These are phyloP conservation scores for Nakazawaea wyomingensis DNA, from an alignment of 805 yeast genomes.

Conservation along the genomic window DNA sequence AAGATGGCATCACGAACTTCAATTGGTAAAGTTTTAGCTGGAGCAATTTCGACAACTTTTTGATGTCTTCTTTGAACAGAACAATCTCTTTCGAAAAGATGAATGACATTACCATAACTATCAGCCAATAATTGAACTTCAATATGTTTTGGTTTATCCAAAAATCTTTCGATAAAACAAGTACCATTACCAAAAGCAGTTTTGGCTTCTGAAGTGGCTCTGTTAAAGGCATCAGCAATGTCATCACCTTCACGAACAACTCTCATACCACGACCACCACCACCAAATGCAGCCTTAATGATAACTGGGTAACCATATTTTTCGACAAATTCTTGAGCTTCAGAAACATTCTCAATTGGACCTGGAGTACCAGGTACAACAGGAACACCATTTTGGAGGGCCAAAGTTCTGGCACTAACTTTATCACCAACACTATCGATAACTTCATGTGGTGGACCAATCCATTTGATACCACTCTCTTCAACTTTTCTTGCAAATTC, in stretches of 20 bases:
- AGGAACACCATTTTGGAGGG: conserved; percentile 78
- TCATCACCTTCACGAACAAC: conserved; percentile 96
- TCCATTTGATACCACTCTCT: conserved; percentile 89
- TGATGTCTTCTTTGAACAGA: conserved; percentile 99
- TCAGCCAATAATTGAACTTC: conserved; percentile 97
- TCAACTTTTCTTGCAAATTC: conserved; percentile 91
- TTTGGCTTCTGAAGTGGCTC: conserved; percentile 92
- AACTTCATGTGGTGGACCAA: conserved; percentile 85
- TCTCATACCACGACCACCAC: conserved; percentile 99
- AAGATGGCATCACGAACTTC: conserved; percentile 87
- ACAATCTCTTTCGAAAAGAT: conserved; percentile 95
- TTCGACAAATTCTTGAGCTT: conserved; percentile 75
- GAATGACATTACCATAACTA: conserved; percentile 89
- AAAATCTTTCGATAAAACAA: conserved; percentile 92
- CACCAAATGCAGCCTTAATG: conserved; percentile 98
- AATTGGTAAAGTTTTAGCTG: conserved; percentile 84
- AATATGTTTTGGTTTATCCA: conserved; percentile 94
- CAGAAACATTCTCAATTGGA: conserved; percentile 75
- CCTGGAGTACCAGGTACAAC: conserved; percentile 98
- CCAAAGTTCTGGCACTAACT: conserved; percentile 88
- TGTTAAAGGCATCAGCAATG: conserved; percentile 81
- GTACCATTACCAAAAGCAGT: conserved; percentile 98
- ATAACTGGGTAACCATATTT: conserved; percentile 93
- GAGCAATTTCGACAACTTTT: conserved; percentile 97
- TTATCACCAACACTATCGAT: conserved; percentile 96